Evolutionary conservation across 2,329 filamentous ascomycete genomes (phyloP).

Genomic region (Cytospora chrysosperma): DNA sequence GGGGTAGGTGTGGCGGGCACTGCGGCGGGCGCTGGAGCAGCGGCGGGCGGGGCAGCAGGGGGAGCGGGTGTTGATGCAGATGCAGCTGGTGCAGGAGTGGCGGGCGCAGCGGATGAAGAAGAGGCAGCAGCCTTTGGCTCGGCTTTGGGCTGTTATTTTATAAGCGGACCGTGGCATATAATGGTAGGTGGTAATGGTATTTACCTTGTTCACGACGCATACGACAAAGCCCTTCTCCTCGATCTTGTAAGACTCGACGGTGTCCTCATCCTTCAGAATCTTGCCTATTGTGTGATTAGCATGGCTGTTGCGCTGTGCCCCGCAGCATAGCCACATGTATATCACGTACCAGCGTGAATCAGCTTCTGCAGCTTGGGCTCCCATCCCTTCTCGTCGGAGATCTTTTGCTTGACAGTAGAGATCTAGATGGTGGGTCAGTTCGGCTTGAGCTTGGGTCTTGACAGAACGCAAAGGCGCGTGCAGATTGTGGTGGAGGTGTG

Average conservation of each 20-base stretch:
- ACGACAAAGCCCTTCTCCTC: conserved; percentile 99
- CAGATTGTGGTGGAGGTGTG: conserved; percentile 5
- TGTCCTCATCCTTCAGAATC: conserved; percentile 97
- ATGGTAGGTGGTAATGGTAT: conserved; percentile 24
- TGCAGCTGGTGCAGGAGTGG: conserved; percentile 59
- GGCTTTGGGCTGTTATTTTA: conserved; percentile 65
- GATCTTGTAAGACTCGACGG: conserved; percentile 94
- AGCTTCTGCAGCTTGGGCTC: conserved; percentile 88
- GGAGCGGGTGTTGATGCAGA: conserved; percentile 49
- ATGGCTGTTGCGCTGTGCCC: conserved; percentile 3
- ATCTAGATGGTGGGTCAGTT: conserved; percentile 56
- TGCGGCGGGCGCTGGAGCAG: conserved; percentile 44
- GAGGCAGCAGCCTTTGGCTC: conserved; percentile 53
- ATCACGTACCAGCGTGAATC: conserved; percentile 85
- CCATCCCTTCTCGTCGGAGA: conserved; percentile 90
- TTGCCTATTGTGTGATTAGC: conserved; percentile 66
- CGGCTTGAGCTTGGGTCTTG: conserved; percentile 20
- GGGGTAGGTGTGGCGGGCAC: conserved; percentile 56
- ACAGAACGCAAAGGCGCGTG: conserved; percentile 16
- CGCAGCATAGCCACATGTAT: neutral
- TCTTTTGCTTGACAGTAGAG: conserved; percentile 87
- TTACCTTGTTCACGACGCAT: conserved; percentile 96
- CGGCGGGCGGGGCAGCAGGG: conserved; percentile 50
- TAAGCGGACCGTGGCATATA: conserved; percentile 20
- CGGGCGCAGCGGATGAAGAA: conserved; percentile 57